phyloP scores from a whole-genome alignment of 495 filamentous ascomycete species.

The Podospora pseudocomata region DNA sequence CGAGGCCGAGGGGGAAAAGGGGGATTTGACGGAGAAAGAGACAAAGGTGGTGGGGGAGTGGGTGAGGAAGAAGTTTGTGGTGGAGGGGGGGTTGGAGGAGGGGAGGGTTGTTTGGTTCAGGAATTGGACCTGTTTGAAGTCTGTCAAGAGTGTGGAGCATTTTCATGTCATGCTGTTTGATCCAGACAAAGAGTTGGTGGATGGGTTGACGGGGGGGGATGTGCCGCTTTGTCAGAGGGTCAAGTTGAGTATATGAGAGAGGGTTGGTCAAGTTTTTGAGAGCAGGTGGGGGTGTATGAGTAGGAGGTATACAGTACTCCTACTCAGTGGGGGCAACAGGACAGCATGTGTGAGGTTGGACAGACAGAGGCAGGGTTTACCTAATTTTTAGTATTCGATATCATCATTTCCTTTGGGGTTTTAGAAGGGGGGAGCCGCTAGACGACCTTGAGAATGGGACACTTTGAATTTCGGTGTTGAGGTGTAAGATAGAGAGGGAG shows the following conservation, averaged over 20 bases:
- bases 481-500: not conserved
- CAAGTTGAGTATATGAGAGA: not conserved
- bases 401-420: not conserved
- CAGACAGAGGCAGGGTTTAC: not conserved
- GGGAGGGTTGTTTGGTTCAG: conserved; percentile 83
- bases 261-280: no score
- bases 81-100: conserved; percentile 34
- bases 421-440: not conserved
- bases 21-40: conserved; percentile 60
- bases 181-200: conserved; percentile 64
- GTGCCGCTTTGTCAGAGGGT: conserved; percentile 49
- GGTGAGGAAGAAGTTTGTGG: conserved; percentile 60
- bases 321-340: not conserved
- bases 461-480: no score
- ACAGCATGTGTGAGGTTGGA: not conserved
- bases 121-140: conserved; percentile 81
- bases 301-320: not conserved
- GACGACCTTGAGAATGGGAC: no score
- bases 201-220: conserved; percentile 71
- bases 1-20: conserved; percentile 61
- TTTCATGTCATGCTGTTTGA: conserved; percentile 88
- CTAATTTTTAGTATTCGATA: not conserved
- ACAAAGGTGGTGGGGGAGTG: conserved; percentile 63
- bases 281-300: not conserved
- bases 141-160: conserved; percentile 83